Base-by-base conservation (phyloP, 306 rosid genomes). In the Acmispon strigosus region DNA sequence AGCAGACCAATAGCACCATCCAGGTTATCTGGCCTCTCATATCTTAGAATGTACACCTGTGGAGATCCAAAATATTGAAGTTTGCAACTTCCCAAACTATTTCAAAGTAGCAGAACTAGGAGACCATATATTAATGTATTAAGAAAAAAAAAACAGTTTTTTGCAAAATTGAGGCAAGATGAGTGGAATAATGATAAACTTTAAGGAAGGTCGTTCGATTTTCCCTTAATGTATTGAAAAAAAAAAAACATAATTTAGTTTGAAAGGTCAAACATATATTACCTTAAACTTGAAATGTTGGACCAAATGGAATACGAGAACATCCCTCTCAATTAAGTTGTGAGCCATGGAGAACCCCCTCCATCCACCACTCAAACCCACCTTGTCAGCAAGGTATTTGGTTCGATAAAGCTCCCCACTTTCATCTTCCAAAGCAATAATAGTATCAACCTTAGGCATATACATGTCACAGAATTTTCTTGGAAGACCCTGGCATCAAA, bases 41-140 rank as follows among this genome's bases (percentile, higher is more conserved):
- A 76, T 83, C 85, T 76, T 66, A 86, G 60, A 54, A 86, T 86
- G 63, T 86, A 89, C 20, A 89, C 88, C 96, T 89, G 51, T 42
- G 54, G 15, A 53, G 37, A 42, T 45, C 8, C 14, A 66, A 56
- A 45, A 47, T 59, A 60, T 39, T 18, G 17, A 59, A 61, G 20
- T 39, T 73, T n/a, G 39, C 77, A 48, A 34, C 66, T 15, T 13
- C 7, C 32, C 14, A 54, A 20, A 44, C 10, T 11, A 57, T 45
- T 51, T 36, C 6, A 32, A 32, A 32, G 7, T 32, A 5, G 37
- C 37, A 32, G 37, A 32, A 32, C 37, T 32, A 32, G 7, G 37
- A 5, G 37, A 6, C 6, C 37, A 32, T 32, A 32, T 32, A 32
- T 32, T 6, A 27, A n/a, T n/a, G n/a, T n/a, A n/a, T n/a, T n/a